Evolutionary conservation across 352 stramenopile species (phyloP), one percentile per base, ranked within the genome.

Genomic region (Phytophthora vignae): DNA sequence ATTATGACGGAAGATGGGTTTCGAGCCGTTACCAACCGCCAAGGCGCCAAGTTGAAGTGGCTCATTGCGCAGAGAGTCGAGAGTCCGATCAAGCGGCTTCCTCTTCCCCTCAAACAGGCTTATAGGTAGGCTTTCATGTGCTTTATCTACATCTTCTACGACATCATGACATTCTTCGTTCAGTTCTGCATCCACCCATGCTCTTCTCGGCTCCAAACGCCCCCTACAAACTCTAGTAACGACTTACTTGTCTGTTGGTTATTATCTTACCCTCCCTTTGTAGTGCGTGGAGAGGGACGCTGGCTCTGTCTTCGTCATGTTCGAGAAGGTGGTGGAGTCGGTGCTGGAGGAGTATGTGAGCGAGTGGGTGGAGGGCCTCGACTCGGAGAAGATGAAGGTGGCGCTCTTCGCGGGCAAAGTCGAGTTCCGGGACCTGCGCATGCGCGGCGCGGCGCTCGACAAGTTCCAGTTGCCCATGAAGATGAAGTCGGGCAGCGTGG

Each of bases 311-410:
- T 22, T 42, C 27, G 33, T 31, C 27, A 96, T 96, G 90, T 93
- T 96, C 74, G 88, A 95, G 74, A 94, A 92, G 63, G 79, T 94
- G 9, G 78, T 96, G 60, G 88, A 96, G 59, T 92, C 88, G 21
- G 83, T 96, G 49, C 67, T 96, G 48, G 90, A 92, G 64, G 88
- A 96, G 78, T 95, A 96, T 63, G 81, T 96, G 54, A 94, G 85
- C 11, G 88, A 93, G 71, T 96, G 90, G 87, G 79, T 96, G 65
- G 90, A 95, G 36, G 90, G 87, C 0, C 77, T 96, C 44, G 88
- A 96, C 63, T 85, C 88, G 46, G 87, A 95, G 83, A 94, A 95
- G 76, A 96, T 95, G 85, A 94, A 94, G 72, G 74, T 96, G 59
- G 90, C 82, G 42, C 71, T 96, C 36, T 95, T 95, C 56, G 78